Conservation (phyloP, 306 rosid genomes). For the Macrotyloma uniflorum region DNA sequence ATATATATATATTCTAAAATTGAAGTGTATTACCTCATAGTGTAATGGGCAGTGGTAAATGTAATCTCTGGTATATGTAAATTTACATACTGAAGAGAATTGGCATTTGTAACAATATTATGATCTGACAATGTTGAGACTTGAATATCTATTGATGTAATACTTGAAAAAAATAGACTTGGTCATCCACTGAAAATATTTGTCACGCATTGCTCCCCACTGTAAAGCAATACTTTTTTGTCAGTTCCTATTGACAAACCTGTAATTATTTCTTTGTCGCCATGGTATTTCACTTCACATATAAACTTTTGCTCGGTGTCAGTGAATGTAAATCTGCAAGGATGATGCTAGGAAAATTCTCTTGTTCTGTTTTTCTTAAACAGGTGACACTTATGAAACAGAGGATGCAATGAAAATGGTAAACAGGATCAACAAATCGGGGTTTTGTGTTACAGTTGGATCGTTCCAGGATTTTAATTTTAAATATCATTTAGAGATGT, state of each 20-base stretch:
- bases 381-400: background rate
- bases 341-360: background rate
- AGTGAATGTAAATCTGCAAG: background rate
- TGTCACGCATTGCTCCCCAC: constrained; percentile 5
- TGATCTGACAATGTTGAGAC: constrained; percentile 43
- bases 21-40: constrained; percentile 52
- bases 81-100: constrained; percentile 55
- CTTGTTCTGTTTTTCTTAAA: background rate
- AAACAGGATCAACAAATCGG: background rate
- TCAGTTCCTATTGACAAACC: background rate
- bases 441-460: background rate
- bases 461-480: background rate
- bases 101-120: constrained; percentile 49
- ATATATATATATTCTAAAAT: constrained; percentile 48
- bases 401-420: background rate
- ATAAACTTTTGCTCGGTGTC: background rate
- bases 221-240: too few species aligned
- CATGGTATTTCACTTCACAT: background rate
- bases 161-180: constrained; percentile 44
- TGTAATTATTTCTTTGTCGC: background rate
- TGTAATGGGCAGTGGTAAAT: constrained; percentile 61
- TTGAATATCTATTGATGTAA: constrained; percentile 56
- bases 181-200: constrained; percentile 33
- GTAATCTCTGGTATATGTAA: constrained; percentile 59
- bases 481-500: background rate